Conservation (phyloP, 129 eudicot genomes). For the Centaurea solstitialis region DNA sequence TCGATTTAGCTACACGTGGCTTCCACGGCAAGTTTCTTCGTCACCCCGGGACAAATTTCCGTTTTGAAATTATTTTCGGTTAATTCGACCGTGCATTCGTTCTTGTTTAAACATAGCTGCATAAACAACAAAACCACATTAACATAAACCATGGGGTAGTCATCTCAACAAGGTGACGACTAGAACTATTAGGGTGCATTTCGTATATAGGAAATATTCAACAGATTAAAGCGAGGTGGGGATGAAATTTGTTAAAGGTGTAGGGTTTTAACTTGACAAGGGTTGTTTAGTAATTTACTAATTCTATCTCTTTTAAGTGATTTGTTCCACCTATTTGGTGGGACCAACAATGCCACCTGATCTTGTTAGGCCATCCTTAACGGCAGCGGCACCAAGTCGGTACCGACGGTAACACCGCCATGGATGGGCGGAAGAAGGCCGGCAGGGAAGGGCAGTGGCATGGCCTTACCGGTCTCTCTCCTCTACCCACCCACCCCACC, state of each 20-base stretch:
- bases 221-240: background rate
- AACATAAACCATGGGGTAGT: background rate
- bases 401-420: no score
- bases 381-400: no score
- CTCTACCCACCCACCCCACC: no score
- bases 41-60: conserved; percentile 52
- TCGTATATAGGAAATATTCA: background rate
- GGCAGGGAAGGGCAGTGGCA: no score
- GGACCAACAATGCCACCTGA: background rate
- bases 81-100: conserved; percentile 50
- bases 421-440: no score
- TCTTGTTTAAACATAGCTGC: conserved; percentile 69
- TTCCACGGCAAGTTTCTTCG: conserved; percentile 70
- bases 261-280: background rate
- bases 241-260: no score
- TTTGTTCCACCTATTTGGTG: background rate
- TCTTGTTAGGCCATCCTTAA: no score
- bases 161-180: background rate
- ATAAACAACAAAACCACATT: conserved; percentile 2
- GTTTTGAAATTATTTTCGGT: conserved; percentile 46
- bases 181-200: background rate
- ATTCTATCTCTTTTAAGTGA: background rate
- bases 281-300: background rate
- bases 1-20: conserved; percentile 60
- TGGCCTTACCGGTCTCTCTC: no score